Percentiles rank a stretch among this genome's conserved stretches.
phyloP scores from a whole-genome alignment of 2,329 filamentous ascomycete species.

The Ceratocystis smalleyi region DNA sequence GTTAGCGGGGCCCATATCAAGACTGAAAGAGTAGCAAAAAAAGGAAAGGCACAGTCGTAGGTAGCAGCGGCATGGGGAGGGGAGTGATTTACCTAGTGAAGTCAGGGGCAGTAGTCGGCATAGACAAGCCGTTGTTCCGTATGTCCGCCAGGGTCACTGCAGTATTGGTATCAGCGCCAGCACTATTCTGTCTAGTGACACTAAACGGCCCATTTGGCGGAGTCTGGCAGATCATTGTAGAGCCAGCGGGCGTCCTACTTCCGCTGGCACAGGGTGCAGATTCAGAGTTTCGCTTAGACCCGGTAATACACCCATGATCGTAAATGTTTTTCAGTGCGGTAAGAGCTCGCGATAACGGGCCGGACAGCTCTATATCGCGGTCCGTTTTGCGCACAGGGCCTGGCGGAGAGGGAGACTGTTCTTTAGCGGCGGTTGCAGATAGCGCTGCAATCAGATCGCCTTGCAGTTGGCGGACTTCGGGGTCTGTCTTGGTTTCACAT shows the following conservation, averaged over 20 bases:
- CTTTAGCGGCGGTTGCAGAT: constrained; percentile 48
- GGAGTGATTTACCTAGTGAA: constrained; percentile 26
- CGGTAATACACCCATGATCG: constrained; percentile 44
- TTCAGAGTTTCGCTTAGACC: constrained; percentile 35
- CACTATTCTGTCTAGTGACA: constrained; percentile 2
- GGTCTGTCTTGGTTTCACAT: constrained; percentile 46
- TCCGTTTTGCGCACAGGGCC: constrained; percentile 38
- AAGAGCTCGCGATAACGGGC: constrained; percentile 44
- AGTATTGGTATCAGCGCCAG: constrained; percentile 39
- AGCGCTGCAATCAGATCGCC: constrained; percentile 48
- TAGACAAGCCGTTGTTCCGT: constrained; percentile 37
- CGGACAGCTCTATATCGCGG: constrained; percentile 46
- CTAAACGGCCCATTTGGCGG: constrained; percentile 17
- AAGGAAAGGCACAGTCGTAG: background rate
- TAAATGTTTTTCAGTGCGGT: constrained; percentile 50
- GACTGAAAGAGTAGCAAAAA: background rate
- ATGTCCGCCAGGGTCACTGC: constrained; percentile 50
- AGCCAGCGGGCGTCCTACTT: constrained; percentile 28
- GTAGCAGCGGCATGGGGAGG: background rate
- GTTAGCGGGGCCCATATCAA: constrained; percentile 15
- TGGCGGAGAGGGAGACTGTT: constrained; percentile 37
- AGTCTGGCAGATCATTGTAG: constrained; percentile 19
- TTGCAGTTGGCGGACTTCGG: constrained; percentile 47
- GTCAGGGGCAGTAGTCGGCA: constrained; percentile 25
- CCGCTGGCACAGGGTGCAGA: constrained; percentile 33